Evolutionary conservation across 2,329 filamentous ascomycete genomes (phyloP), one percentile per base, ranked within the genome.

Genomic region (Colletotrichum australisinense): DNA sequence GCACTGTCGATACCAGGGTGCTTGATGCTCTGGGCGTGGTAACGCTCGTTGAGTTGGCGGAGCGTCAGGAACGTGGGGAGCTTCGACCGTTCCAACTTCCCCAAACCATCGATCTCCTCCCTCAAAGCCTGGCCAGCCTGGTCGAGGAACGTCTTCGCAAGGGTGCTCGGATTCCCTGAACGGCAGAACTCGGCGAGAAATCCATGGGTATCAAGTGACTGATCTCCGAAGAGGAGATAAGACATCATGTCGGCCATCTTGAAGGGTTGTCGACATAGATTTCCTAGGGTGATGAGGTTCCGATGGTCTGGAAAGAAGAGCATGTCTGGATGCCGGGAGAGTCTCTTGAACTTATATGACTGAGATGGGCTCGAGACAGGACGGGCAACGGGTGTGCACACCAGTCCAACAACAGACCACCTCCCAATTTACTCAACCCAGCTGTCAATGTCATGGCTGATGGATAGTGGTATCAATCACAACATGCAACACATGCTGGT

Each of bases 221-320:
- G 92, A 79, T 94, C 92, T 84, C 92, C 92, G 80, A 93, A 93
- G 75, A 93, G 88, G 81, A 93, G 88, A 80, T 87, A 89, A 65
- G 85, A 84, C 81, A 88, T 83, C 79, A 85, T 81, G 81, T 84
- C 81, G 78, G 82, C 83, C 85, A 87, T 87, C 74, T 75, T 83
- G 80, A 77, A 77, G 53, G 66, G 65, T 74, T 76, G 76, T 79
- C 74, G 76, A 76, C 77, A 76, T 78, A 71, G 73, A 74, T 75
- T 76, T 77, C 76, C 75, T 76, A 67, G 74, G 69, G 59, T 70
- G 75, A 69, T 67, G 67, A 73, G 67, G 70, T 69, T 70, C 63
- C 74, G 75, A 63, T 69, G 72, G 67, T 35, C 55, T 60, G 69
- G n/a, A 58, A 63, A 72, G 35, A 64, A 67, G 24, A 64, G 28